Evolutionary conservation across 2,329 filamentous ascomycete genomes (phyloP).

Genomic region (Penicillium sp.): DNA sequence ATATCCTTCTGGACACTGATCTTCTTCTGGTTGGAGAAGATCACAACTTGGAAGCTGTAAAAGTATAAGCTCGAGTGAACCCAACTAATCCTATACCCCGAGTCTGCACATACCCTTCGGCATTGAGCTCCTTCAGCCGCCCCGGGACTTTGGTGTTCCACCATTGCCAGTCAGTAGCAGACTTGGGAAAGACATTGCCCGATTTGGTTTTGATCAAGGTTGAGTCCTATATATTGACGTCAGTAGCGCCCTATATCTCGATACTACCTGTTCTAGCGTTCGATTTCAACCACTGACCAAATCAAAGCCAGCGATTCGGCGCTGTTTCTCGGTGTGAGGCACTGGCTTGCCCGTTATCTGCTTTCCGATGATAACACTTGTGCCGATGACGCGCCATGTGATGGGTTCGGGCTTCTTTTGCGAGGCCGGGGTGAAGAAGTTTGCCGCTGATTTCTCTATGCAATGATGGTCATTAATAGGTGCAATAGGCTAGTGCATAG

Average conservation of each 20-base stretch:
- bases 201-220: slow-evolving; percentile 79
- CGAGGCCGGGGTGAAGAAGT: slow-evolving; percentile 84
- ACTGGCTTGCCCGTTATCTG: slow-evolving; percentile 51
- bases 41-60: slow-evolving; percentile 67
- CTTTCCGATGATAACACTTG: slow-evolving; percentile 72
- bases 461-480: background rate
- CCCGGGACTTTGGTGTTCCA: slow-evolving; percentile 72
- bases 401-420: slow-evolving; percentile 78
- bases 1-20: slow-evolving; percentile 70
- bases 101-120: slow-evolving; percentile 58
- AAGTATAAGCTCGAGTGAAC: background rate
- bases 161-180: slow-evolving; percentile 87
- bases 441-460: slow-evolving; percentile 60
- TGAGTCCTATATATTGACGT: slow-evolving; percentile 61
- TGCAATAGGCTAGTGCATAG: too few species aligned
- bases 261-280: background rate
- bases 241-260: background rate
- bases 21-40: slow-evolving; percentile 87
- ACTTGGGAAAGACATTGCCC: slow-evolving; percentile 71
- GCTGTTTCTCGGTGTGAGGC: slow-evolving; percentile 16
- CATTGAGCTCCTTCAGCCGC: slow-evolving; percentile 64
- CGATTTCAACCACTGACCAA: slow-evolving; percentile 32
- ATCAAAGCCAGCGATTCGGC: slow-evolving; percentile 48
- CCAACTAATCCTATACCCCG: background rate
- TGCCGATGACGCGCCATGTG: slow-evolving; percentile 65